Evolutionary conservation across 1,284 basidiomycete species (phyloP), one percentile per base, ranked within the genome.

Genomic region (Heterobasidion occidentale): DNA sequence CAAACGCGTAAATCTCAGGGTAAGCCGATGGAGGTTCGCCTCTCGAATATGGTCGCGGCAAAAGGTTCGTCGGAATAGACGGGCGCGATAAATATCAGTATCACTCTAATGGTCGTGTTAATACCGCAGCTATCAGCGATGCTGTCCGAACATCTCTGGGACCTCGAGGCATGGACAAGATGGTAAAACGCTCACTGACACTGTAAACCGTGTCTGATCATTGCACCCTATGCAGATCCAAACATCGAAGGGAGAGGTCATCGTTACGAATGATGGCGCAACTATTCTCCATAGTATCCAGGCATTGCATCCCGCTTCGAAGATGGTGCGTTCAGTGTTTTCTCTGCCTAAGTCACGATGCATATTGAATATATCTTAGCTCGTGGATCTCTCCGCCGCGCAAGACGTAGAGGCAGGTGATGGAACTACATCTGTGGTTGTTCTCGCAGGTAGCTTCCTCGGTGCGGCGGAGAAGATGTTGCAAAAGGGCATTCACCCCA

Each of bases 391-490:
- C 35, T 98, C 96, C 51, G 90, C 92, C 56, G 97, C 97, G 19
- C 97, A 99, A 79, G 97, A 99, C 72, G 85, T 99, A 54, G 97
- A 99, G 72, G 97, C 97, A 20, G 97, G 97, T 60, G 97, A 99
- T 72, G 97, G 97, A 27, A 99, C 97, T n/a, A 99, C 97, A 11
- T 91, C 90, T 45, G 97, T 99, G 20, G 97, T 99, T 47, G 94
- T 99, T 19, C 80, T 99, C 45, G 97, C 97, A 38, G 97, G 97
- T 54, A 91, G 88, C 65, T 76, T 99, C 49, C 78, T 99, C 3
- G 89, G 90, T 52, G 95, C 95, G 33, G 95, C 97, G 20, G 97
- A 99, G 76, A 98, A 96, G 78, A 89, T 99, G 81, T 79, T 99
- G 51, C 80, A 88, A 65, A 98, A 99, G 74, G 94, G 92, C 73